Evolutionary conservation across 495 filamentous ascomycete species (phyloP).

Genomic region (Pyrenula massariospora): DNA sequence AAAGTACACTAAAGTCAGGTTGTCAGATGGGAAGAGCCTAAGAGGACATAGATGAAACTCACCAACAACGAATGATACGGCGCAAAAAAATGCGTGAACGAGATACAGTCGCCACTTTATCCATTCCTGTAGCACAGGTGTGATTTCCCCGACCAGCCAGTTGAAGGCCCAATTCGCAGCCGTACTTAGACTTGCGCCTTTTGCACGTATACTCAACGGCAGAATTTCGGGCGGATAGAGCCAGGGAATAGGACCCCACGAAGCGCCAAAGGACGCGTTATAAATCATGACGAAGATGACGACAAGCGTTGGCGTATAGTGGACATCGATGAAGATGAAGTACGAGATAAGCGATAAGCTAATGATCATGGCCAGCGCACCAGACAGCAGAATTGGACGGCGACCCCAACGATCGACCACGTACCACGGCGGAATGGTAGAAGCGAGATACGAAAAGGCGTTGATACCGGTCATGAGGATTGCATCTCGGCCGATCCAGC

Average conservation of each 20-base stretch:
- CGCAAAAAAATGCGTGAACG: conserved; percentile 94
- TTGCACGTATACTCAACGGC: conserved; percentile 91
- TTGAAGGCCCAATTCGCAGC: conserved; percentile 98
- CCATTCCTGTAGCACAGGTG: conserved; percentile 77
- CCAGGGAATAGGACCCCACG: conserved; percentile 99
- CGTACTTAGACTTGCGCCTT: conserved; percentile 93
- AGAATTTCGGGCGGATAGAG: conserved; percentile 96
- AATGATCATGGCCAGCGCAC: conserved; percentile 81
- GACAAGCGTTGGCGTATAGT: conserved; percentile 66
- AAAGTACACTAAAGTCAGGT: conserved; percentile 67
- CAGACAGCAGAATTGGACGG: conserved; percentile 79
- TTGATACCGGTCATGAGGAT: conserved; percentile 98
- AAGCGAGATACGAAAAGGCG: conserved; percentile 77
- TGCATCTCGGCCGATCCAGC: conserved; percentile 80
- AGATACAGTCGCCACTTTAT: conserved; percentile 92
- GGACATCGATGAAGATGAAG: conserved; percentile 80
- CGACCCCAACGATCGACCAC: conserved; percentile 89
- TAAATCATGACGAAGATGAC: conserved; percentile 96
- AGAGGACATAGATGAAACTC: conserved; percentile 25
- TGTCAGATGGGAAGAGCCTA: conserved; percentile 9
- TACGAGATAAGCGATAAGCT: conserved; percentile 90
- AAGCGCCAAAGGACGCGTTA: conserved; percentile 94
- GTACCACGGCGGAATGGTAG: conserved; percentile 94
- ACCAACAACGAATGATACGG: conserved; percentile 92
- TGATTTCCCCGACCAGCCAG: conserved; percentile 91